Evolutionary conservation across 2,329 filamentous ascomycete species (phyloP).

Genomic region (Cryphonectria parasitica): DNA sequence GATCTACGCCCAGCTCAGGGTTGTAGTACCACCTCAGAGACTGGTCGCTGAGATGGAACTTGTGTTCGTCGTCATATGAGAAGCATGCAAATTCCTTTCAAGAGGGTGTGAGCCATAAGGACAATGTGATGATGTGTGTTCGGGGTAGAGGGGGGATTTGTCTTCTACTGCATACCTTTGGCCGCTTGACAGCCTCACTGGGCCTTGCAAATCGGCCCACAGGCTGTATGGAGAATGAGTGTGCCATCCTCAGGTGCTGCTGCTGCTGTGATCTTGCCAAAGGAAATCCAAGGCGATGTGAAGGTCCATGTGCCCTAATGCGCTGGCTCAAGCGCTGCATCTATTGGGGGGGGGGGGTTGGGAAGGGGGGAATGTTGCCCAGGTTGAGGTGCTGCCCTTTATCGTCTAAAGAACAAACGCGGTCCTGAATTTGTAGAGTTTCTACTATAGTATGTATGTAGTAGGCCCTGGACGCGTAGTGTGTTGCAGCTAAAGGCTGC

Average conservation of each 20-base stretch:
- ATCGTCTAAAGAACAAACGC: neutral
- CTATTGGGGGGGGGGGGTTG: neutral
- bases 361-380: neutral
- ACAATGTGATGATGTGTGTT: neutral
- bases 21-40: slow-evolving; percentile 90
- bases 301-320: neutral
- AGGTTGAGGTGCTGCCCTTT: neutral
- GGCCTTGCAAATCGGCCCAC: slow-evolving; percentile 68
- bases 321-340: slow-evolving; percentile 6
- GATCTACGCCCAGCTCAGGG: slow-evolving; percentile 68
- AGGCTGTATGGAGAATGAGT: slow-evolving; percentile 68
- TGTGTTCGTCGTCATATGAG: slow-evolving; percentile 85
- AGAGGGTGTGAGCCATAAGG: neutral
- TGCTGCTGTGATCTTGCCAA: neutral
- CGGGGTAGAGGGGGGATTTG: neutral
- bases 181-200: slow-evolving; percentile 73
- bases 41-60: slow-evolving; percentile 74
- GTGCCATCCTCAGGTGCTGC: slow-evolving; percentile 21
- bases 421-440: neutral
- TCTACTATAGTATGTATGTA: no score
- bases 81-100: slow-evolving; percentile 85
- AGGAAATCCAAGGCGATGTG: neutral
- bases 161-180: slow-evolving; percentile 57
- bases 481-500: neutral
- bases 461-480: neutral